phyloP scores from a whole-genome alignment of 495 filamentous ascomycete genomes.

The Aspergillus nidulans region DNA sequence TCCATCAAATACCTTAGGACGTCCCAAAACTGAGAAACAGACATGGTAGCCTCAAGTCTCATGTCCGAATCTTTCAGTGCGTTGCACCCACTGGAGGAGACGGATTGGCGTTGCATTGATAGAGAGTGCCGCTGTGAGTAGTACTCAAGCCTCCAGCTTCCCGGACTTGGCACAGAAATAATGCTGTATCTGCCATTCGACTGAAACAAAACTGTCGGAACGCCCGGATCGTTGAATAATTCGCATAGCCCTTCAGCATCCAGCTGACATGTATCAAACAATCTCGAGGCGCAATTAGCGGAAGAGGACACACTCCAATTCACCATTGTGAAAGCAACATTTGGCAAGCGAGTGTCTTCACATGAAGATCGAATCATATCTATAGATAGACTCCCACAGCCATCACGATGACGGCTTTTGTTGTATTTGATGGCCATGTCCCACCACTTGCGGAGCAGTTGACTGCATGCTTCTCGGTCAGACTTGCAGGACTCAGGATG shows the following conservation, averaged over 20 bases:
- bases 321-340: conserved; percentile 33
- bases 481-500: conserved; percentile 95
- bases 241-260: conserved; percentile 35
- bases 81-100: background rate
- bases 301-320: conserved; percentile 35
- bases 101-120: conserved; percentile 20
- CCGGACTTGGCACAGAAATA: conserved; percentile 37
- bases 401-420: conserved; percentile 30
- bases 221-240: conserved; percentile 31
- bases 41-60: conserved; percentile 19
- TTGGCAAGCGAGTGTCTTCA: conserved; percentile 22
- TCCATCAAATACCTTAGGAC: conserved; percentile 51
- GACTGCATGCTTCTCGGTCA: conserved; percentile 54
- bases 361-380: conserved; percentile 23
- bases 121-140: conserved; percentile 23
- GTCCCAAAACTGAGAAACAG: conserved; percentile 40
- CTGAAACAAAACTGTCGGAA: conserved; percentile 38
- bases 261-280: conserved; percentile 17
- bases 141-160: conserved; percentile 43
- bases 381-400: conserved; percentile 22
- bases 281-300: conserved; percentile 23
- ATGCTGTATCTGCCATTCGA: conserved; percentile 40
- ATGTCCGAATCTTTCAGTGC: background rate
- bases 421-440: conserved; percentile 34
- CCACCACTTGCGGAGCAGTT: conserved; percentile 78